Evolutionary conservation across 805 yeast genomes (phyloP), one percentile per base, ranked within the genome.

Genomic region (Yamadazyma sp.): DNA sequence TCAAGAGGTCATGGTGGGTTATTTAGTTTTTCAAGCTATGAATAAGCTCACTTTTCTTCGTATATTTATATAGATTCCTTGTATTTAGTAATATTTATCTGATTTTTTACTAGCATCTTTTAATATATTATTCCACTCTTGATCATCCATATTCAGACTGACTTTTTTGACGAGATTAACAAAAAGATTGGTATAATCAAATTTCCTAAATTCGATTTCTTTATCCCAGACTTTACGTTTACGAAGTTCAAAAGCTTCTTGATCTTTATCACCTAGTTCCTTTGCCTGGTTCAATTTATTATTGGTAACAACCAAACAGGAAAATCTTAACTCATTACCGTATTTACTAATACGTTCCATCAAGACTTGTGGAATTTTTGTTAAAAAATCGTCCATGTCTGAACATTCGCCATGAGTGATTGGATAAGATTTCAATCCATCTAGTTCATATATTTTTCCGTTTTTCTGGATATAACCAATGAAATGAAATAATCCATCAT

Each of bases 401-500:
- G 45, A 44, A 42, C 78, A 69, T 3, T 50, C 52, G 2, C 38
- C 60, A 47, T 79, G 85, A 33, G 55, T 58, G 26, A 80, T 76
- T 2, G 86, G 84, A 29, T 54, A 68, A 15, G 58, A 60, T 37
- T 73, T 75, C 33, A 80, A 60, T 1, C 86, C 86, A 50, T 80
- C 86, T 31, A 80, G 56, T 48, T 80, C 86, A 49, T 75, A 76
- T 10, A 80, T 59, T 21, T 52, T 50, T 18, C 72, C 76, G 35
- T 70, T 54, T 22, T 56, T 51, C 24, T 53, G 58, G 2, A 75
- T 53, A 50, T 73, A 80, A 1, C 83, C 80, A 27, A 80, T 62
- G 44, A 78, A 80, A 47, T 80, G 86, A 54, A 67, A 80, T 7
- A 77, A 43, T 2, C 77, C 81, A 40, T 75, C 79, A 38, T 69